Conservation (phyloP, 805 yeast species). For the Yamadazyma sp. region DNA sequence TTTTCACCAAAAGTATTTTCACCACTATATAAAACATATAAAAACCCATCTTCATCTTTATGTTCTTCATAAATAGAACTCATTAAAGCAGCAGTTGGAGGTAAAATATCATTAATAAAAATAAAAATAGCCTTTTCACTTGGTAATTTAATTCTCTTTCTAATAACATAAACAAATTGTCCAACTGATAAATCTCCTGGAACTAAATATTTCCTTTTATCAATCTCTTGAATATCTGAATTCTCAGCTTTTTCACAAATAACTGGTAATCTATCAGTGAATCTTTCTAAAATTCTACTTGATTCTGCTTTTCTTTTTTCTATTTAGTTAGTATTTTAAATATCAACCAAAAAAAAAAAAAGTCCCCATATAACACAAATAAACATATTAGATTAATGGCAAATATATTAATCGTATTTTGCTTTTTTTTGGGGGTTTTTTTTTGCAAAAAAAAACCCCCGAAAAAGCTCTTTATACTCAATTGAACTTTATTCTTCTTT, state of each 20-base stretch:
- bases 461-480: no score
- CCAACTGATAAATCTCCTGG: slow-evolving; percentile 97
- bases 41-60: slow-evolving; percentile 96
- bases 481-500: no score
- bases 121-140: slow-evolving; percentile 98
- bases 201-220: slow-evolving; percentile 93
- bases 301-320: slow-evolving; percentile 96
- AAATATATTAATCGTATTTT: background rate
- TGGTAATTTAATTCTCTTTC: slow-evolving; percentile 93
- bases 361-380: slow-evolving; percentile 17
- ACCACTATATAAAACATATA: slow-evolving; percentile 93
- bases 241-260: slow-evolving; percentile 97
- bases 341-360: no score
- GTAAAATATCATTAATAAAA: slow-evolving; percentile 93
- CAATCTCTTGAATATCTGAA: slow-evolving; percentile 93
- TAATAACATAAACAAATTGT: slow-evolving; percentile 94
- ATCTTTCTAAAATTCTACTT: slow-evolving; percentile 82
- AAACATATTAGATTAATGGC: slow-evolving; percentile 9
- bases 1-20: slow-evolving; percentile 87
- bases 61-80: slow-evolving; percentile 93
- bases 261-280: slow-evolving; percentile 90
- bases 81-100: slow-evolving; percentile 98
- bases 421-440: no score
- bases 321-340: slow-evolving; percentile 6
- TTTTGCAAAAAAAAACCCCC: no score